Evolutionary conservation across 23 red algal genomes (phyloP).

Genomic region (Gracilaria gracilis): DNA sequence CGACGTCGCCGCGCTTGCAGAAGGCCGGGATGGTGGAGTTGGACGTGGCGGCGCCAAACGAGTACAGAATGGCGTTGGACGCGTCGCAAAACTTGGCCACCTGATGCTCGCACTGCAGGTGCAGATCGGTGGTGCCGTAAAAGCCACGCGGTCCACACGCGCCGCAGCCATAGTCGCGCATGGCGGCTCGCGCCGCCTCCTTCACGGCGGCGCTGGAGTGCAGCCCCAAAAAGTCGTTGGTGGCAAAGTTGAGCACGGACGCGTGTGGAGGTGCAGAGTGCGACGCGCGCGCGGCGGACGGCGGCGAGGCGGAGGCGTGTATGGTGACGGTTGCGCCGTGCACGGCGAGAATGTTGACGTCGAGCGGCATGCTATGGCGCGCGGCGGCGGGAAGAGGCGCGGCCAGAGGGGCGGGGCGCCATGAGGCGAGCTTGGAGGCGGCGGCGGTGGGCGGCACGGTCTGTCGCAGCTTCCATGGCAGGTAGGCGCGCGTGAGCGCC

Average conservation of each 20-base stretch:
- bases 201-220: conserved; percentile 41
- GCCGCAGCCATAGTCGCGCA: conserved; percentile 80
- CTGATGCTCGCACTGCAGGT: conserved; percentile 82
- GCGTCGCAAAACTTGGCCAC: conserved; percentile 77
- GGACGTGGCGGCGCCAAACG: conserved; percentile 85
- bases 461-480: conserved; percentile 42
- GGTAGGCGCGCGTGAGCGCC: conserved; percentile 67
- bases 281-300: neutral
- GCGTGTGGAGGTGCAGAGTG: neutral
- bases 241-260: conserved; percentile 65
- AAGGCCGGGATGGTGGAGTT: conserved; percentile 92
- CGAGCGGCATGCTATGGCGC: conserved; percentile 3
- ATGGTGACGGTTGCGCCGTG: neutral
- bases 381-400: conserved; percentile 7
- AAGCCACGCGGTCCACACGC: conserved; percentile 97
- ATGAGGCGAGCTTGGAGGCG: conserved; percentile 50
- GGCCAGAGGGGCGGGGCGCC: conserved; percentile 56
- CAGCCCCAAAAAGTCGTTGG: conserved; percentile 80
- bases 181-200: conserved; percentile 40
- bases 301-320: neutral
- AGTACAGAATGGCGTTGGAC: conserved; percentile 87
- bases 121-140: conserved; percentile 92
- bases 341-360: conserved; percentile 23
- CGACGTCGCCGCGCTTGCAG: conserved; percentile 91
- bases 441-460: conserved; percentile 27